Evolutionary conservation across 805 yeast genomes (phyloP), one percentile per base, ranked within the genome.

Genomic region (Candida pseudofarinosa): DNA sequence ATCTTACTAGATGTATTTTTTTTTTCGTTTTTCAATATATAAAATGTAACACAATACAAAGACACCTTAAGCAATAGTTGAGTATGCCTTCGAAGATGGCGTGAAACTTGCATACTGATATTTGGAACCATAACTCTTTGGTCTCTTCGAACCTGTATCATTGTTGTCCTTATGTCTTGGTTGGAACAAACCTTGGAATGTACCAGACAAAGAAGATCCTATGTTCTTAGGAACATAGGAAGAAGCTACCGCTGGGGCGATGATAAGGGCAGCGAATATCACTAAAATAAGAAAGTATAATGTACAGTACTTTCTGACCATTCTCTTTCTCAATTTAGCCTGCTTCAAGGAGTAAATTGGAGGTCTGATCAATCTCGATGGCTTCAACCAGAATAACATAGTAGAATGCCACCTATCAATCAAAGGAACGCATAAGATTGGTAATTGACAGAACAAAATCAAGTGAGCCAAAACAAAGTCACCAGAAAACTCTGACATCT

Each of bases 301-400:
- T 8, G 86, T 67, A 49, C 95, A 82, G 76, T 93, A 93, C 71
- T 88, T 89, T 69, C 86, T 83, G 31, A 93, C 96, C 95, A 93
- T 91, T 74, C 99, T 84, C 85, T 85, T 88, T 65, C 99, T 85
- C 67, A 90, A 81, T 72, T 88, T 84, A 44, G 95, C 91, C 74
- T 93, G 98, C 73, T 93, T 93, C 72, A 91, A 75, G 15, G 98
- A 88, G 73, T 88, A 90, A 63, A 93, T 89, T 58, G 99, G 98
- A 48, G 97, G 97, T 70, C 98, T 86, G 61, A 93, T 90, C 73
- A 89, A 96, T 72, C 95, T 84, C 49, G 93, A 68, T 44, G 99
- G 99, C 65, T 88, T 87, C 71, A 95, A 84, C 99, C 99, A 93
- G 84, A 93, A 93, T 69, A 93, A 76, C 95, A 91, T 85, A 67